Percentiles rank a stretch among this genome's conserved stretches.
These are phyloP conservation scores for Cutaneotrichosporon sp. DNA, from an alignment of 1,284 basidiomycete species.

Conservation along the genomic window DNA sequence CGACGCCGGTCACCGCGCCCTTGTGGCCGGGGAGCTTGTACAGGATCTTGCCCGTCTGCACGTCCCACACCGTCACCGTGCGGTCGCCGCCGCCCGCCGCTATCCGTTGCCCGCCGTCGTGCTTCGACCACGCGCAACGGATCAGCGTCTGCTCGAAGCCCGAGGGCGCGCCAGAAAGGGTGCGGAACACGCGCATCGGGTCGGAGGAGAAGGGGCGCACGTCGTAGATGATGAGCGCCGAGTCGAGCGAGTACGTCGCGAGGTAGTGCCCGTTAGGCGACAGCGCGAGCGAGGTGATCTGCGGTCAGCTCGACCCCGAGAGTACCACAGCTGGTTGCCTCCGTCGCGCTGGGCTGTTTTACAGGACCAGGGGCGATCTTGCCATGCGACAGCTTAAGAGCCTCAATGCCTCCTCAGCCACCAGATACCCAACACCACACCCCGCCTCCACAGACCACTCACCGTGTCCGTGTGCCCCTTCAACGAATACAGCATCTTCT, in stretches of 20 bases:
- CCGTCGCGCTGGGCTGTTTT: no score
- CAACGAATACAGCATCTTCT: slow-evolving; percentile 72
- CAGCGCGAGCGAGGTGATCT: slow-evolving; percentile 74
- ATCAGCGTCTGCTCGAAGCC: slow-evolving; percentile 85
- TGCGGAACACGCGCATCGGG: slow-evolving; percentile 74
- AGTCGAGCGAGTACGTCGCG: slow-evolving; percentile 84
- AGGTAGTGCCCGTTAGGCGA: slow-evolving; percentile 83
- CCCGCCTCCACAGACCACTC: slow-evolving; percentile 16
- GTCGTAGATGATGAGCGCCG: slow-evolving; percentile 82
- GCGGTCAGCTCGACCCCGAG: slow-evolving; percentile 10
- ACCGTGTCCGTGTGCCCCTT: slow-evolving; percentile 84
- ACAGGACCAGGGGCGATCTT: no score
- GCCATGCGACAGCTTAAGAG: no score
- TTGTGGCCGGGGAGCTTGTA: slow-evolving; percentile 95
- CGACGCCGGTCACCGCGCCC: slow-evolving; percentile 85
- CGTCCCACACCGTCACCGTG: slow-evolving; percentile 86
- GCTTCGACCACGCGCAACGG: slow-evolving; percentile 67
- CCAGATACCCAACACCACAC: neutral
- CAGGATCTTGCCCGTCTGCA: slow-evolving; percentile 75
- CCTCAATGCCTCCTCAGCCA: neutral
- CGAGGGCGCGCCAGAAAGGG: slow-evolving; percentile 78
- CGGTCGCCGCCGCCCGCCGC: slow-evolving; percentile 58
- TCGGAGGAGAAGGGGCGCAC: slow-evolving; percentile 85
- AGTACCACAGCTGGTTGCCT: no score
- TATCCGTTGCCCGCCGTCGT: slow-evolving; percentile 52